These are phyloP conservation scores for Cyclocybe cylindracea DNA, from an alignment of 768 basidiomycete genomes.

Conservation along the genomic window DNA sequence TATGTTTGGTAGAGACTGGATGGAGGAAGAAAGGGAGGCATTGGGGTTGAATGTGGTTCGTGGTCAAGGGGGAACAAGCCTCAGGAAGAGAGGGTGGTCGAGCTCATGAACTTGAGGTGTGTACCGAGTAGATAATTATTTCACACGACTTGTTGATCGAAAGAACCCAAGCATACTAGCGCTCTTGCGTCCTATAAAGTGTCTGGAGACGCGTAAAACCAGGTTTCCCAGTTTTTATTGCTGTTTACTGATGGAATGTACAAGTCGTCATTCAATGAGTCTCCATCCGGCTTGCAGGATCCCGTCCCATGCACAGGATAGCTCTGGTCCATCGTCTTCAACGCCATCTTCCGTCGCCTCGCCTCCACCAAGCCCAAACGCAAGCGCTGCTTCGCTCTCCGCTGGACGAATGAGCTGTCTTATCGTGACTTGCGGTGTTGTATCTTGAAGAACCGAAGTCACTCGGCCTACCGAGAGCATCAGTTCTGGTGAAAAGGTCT, in stretches of 20 bases:
- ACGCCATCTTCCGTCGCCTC: constrained; percentile 15
- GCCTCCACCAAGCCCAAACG: constrained; percentile 17
- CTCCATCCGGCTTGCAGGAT: constrained; percentile 12
- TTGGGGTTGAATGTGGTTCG: no score
- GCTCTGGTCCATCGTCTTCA: constrained; percentile 20
- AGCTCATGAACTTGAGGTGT: no score
- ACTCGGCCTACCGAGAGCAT: constrained; percentile 50
- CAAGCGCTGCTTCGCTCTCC: constrained; percentile 19
- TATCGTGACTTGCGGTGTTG: neutral
- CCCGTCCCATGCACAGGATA: constrained; percentile 22
- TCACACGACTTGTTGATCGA: no score
- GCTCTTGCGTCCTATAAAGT: no score
- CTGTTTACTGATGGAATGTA: neutral
- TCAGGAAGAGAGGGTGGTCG: no score
- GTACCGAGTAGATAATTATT: no score
- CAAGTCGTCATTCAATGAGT: neutral
- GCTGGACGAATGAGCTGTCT: constrained; percentile 15
- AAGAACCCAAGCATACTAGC: no score
- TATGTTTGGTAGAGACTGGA: no score
- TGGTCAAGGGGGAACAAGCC: no score
- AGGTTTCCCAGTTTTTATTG: no score
- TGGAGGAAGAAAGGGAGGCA: no score
- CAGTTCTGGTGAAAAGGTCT: constrained; percentile 60
- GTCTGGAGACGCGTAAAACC: no score
- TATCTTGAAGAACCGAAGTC: constrained; percentile 3